A percentile compares a stretch with the other conserved stretches of the same genome.
Evolutionary conservation across 2,329 filamentous ascomycete species (phyloP).

Genomic region (Tolypocladium cylindrosporum): DNA sequence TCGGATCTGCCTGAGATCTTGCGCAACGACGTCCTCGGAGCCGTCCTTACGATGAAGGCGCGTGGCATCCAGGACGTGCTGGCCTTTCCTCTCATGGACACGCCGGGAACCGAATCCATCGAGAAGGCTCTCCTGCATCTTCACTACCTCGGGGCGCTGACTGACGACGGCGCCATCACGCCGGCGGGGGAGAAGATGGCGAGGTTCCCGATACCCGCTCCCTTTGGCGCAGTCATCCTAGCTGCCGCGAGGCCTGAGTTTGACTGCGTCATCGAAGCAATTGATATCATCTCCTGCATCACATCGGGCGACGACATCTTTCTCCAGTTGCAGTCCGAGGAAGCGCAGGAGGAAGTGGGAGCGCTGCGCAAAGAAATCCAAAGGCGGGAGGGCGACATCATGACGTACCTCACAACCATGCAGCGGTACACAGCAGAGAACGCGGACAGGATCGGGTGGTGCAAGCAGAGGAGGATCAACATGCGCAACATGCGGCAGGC

Average conservation of each 20-base stretch:
- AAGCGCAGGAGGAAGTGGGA: conserved; percentile 43
- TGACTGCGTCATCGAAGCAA: conserved; percentile 68
- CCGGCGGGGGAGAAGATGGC: conserved; percentile 67
- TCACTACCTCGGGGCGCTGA: conserved; percentile 66
- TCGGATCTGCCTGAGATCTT: conserved; percentile 82
- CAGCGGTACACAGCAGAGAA: conserved; percentile 50
- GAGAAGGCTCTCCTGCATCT: conserved; percentile 76
- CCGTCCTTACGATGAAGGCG: conserved; percentile 88
- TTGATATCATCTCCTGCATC: conserved; percentile 68
- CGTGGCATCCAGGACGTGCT: conserved; percentile 75
- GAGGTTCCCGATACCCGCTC: conserved; percentile 70
- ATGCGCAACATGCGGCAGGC: conserved; percentile 53
- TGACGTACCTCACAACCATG: conserved; percentile 54
- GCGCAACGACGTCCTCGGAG: conserved; percentile 76
- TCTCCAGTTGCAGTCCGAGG: conserved; percentile 46
- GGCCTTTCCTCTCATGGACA: conserved; percentile 76
- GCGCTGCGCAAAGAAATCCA: conserved; percentile 45
- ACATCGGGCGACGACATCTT: conserved; percentile 56
- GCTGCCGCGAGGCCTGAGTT: conserved; percentile 62
- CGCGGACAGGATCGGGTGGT: conserved; percentile 46
- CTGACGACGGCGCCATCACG: conserved; percentile 64
- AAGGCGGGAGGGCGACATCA: conserved; percentile 53
- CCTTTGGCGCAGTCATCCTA: conserved; percentile 72
- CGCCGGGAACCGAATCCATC: conserved; percentile 65
- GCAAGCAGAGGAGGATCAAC: conserved; percentile 46